These are phyloP conservation scores for Colletotrichum viniferum DNA, from an alignment of 2,329 filamentous ascomycete species.

Conservation along the genomic window DNA sequence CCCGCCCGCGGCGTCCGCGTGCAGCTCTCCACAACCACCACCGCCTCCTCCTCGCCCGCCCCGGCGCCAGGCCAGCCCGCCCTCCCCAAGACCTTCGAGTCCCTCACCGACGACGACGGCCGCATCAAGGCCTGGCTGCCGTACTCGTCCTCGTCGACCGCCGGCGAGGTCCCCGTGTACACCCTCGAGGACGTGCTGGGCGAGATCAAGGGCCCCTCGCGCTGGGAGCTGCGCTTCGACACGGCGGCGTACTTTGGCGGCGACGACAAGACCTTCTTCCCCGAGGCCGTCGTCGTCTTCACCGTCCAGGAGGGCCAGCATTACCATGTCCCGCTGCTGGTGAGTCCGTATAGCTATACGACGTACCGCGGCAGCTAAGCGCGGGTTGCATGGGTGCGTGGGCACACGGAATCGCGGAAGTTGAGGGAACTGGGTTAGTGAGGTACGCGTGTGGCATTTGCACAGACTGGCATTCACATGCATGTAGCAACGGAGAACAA, in stretches of 20 bases:
- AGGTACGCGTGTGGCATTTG: not conserved
- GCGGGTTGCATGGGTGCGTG: not conserved
- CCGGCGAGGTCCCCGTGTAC: slow-evolving; percentile 62
- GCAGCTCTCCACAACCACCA: slow-evolving; percentile 57
- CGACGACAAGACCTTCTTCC: slow-evolving; percentile 64
- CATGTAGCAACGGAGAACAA: not conserved
- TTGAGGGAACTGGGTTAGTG: not conserved
- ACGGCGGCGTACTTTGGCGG: slow-evolving; percentile 75
- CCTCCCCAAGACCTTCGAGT: slow-evolving; percentile 60
- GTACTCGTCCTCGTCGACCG: slow-evolving; percentile 52
- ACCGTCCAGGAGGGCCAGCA: slow-evolving; percentile 63
- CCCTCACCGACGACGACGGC: slow-evolving; percentile 77
- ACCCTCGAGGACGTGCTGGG: slow-evolving; percentile 61
- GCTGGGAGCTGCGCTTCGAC: slow-evolving; percentile 76
- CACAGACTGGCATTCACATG: not conserved
- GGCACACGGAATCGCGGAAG: not conserved
- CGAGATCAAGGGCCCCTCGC: slow-evolving; percentile 49
- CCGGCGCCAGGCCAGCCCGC: slow-evolving; percentile 35
- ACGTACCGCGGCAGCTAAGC: slow-evolving; percentile 78
- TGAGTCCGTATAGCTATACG: slow-evolving; percentile 81
- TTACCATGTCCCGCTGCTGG: slow-evolving; percentile 79
- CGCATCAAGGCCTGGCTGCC: slow-evolving; percentile 73
- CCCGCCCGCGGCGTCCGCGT: slow-evolving; percentile 72
- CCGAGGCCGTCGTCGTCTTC: slow-evolving; percentile 61
- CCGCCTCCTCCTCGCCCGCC: slow-evolving; percentile 30